phyloP scores from a whole-genome alignment of 805 yeast species.

The Lipomyces orientalis region DNA sequence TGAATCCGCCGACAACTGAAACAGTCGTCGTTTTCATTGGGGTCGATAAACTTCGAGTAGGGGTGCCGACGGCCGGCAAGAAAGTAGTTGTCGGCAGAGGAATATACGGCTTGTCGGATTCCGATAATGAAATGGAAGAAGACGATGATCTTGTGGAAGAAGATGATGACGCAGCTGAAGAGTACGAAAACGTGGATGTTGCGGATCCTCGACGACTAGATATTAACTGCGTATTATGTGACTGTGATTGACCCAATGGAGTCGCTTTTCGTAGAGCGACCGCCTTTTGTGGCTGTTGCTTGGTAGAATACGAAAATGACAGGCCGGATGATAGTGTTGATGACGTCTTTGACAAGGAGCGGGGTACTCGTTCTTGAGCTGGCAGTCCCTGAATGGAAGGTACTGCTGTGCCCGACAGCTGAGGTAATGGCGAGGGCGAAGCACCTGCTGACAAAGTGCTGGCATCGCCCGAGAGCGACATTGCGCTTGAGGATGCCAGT shows the following conservation, averaged over 20 bases:
- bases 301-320: conserved; percentile 29
- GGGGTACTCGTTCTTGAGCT: background rate
- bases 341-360: background rate
- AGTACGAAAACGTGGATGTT: conserved; percentile 11
- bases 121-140: conserved; percentile 7
- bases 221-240: background rate
- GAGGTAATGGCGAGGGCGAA: background rate
- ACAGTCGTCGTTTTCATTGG: conserved; percentile 15
- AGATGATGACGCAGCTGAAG: conserved; percentile 5
- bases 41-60: conserved; percentile 8
- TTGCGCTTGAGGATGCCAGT: background rate
- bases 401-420: background rate
- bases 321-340: background rate
- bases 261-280: conserved; percentile 15
- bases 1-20: conserved; percentile 35
- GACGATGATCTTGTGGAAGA: conserved; percentile 13
- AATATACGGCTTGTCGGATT: conserved; percentile 25
- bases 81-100: conserved; percentile 26
- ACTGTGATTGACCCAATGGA: background rate
- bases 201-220: conserved; percentile 10
- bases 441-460: background rate
- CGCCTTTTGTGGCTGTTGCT: conserved; percentile 10
- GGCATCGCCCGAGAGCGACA: background rate
- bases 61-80: conserved; percentile 10
- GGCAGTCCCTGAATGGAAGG: background rate